These are phyloP conservation scores for Trapa bicornis DNA, from an alignment of 345 rosid genomes.

Conservation along the genomic window DNA sequence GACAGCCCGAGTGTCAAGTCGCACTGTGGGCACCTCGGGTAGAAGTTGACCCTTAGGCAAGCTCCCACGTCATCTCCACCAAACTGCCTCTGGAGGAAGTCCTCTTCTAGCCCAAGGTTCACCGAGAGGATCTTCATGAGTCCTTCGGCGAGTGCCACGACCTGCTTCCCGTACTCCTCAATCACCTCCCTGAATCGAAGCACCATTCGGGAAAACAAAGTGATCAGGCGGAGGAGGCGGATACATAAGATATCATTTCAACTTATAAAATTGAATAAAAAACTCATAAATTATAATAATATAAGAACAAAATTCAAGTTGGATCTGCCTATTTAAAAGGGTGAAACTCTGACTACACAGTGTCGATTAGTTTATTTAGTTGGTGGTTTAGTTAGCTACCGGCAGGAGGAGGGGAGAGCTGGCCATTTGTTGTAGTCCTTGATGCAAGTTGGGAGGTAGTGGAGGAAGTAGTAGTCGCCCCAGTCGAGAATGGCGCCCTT, in stretches of 20 bases:
- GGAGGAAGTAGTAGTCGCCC: conserved; percentile 86
- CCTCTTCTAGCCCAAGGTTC: conserved; percentile 47
- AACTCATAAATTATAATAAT: too few species aligned
- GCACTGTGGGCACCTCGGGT: conserved; percentile 90
- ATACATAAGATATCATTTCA: too few species aligned
- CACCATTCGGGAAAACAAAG: neutral
- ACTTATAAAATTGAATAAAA: too few species aligned
- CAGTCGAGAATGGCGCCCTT: conserved; percentile 94
- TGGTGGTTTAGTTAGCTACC: conserved; percentile 17
- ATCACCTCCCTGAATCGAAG: conserved; percentile 39
- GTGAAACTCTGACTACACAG: too few species aligned
- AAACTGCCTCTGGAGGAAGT: conserved; percentile 47
- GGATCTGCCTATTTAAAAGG: too few species aligned
- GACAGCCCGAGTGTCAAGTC: conserved; percentile 76
- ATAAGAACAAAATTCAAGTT: too few species aligned
- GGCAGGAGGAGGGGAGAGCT: conserved; percentile 38
- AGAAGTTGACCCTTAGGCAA: conserved; percentile 72
- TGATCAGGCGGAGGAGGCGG: too few species aligned
- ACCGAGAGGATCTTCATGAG: conserved; percentile 61
- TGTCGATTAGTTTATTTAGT: neutral
- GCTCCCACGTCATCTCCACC: conserved; percentile 70
- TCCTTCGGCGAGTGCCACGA: conserved; percentile 45
- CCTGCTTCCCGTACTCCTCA: conserved; percentile 58
- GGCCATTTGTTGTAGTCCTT: conserved; percentile 85
- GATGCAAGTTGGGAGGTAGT: conserved; percentile 41